These are phyloP conservation scores for Alopecurus myosuroides DNA, from an alignment of 176 grass and related monocot species.

Conservation along the genomic window DNA sequence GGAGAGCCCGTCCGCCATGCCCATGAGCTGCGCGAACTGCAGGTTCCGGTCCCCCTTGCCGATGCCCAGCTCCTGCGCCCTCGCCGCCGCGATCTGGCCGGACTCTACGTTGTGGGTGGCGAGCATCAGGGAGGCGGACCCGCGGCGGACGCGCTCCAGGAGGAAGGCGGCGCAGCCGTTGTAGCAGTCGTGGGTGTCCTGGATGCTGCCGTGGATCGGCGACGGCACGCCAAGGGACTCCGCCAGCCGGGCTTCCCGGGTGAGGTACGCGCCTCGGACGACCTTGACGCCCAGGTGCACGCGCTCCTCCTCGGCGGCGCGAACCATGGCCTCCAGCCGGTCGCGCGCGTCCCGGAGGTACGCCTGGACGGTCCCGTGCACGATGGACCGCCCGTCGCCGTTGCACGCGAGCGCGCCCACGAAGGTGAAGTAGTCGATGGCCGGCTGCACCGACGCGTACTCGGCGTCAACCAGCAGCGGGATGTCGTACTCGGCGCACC, in stretches of 20 bases:
- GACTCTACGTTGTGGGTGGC: constrained; percentile 87
- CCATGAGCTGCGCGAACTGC: constrained; percentile 96
- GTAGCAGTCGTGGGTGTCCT: constrained; percentile 85
- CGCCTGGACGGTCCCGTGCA: constrained; percentile 77
- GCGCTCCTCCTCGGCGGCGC: constrained; percentile 36
- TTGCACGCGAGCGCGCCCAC: constrained; percentile 54
- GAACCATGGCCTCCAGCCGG: constrained; percentile 49
- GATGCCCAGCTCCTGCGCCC: constrained; percentile 67
- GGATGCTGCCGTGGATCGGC: constrained; percentile 59
- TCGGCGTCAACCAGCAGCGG: constrained; percentile 85
- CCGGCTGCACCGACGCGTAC: constrained; percentile 82
- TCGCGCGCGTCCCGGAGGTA: constrained; percentile 77
- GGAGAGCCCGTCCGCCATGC: constrained; percentile 93
- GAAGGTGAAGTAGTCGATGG: constrained; percentile 92
- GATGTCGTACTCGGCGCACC: constrained; percentile 55
- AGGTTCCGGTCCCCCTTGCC: constrained; percentile 47
- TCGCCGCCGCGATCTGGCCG: constrained; percentile 53
- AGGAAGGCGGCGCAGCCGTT: constrained; percentile 78
- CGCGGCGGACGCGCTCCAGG: constrained; percentile 61
- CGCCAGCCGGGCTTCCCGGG: constrained; percentile 56
- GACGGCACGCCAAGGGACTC: constrained; percentile 66
- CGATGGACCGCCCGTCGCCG: constrained; percentile 31
- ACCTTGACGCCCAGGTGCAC: constrained; percentile 73
- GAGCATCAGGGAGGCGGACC: constrained; percentile 52
- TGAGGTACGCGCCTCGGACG: constrained; percentile 90